phyloP scores from a whole-genome alignment of 148 eudicot genomes.

The Chenopodium suecicum region DNA sequence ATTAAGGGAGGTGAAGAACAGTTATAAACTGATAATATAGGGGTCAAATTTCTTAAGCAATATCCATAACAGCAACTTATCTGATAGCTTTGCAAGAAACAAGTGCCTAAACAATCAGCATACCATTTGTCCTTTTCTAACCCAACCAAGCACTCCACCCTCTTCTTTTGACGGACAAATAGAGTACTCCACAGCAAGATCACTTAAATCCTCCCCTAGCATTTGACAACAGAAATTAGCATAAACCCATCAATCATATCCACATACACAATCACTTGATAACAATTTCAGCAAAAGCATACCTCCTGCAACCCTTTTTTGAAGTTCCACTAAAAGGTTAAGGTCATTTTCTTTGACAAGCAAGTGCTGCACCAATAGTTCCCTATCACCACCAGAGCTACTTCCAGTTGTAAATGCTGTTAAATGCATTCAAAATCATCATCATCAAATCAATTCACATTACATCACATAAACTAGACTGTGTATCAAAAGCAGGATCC shows the following conservation, averaged over 20 bases:
- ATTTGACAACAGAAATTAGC: constrained; percentile 12
- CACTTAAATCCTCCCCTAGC: constrained; percentile 90
- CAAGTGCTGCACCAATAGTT: constrained; percentile 89
- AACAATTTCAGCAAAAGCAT: constrained; percentile 16
- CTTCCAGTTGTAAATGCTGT: constrained; percentile 68
- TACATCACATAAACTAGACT: not conserved
- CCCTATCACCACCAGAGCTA: constrained; percentile 59
- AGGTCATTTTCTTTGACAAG: constrained; percentile 86
- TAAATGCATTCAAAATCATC: constrained; percentile 10
- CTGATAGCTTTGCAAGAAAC: constrained; percentile 1
- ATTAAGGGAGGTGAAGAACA: not conserved
- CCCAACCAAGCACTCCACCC: constrained; percentile 99
- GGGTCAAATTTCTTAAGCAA: not conserved
- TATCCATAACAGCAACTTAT: not conserved
- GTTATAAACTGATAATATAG: not conserved
- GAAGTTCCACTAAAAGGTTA: constrained; percentile 71
- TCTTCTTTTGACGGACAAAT: constrained; percentile 85
- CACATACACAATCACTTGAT: constrained; percentile 6
- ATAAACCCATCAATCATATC: constrained; percentile 6
- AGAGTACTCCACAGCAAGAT: constrained; percentile 80
- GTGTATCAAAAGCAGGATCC: not conserved
- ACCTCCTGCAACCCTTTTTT: constrained; percentile 74
- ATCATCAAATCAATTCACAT: not conserved
- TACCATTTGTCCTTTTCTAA: constrained; percentile 96
- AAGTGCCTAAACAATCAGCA: constrained; percentile 24